Conservation (phyloP, 225 moss, liverwort and hornwort genomes). For the Polytrichum formosum region DNA sequence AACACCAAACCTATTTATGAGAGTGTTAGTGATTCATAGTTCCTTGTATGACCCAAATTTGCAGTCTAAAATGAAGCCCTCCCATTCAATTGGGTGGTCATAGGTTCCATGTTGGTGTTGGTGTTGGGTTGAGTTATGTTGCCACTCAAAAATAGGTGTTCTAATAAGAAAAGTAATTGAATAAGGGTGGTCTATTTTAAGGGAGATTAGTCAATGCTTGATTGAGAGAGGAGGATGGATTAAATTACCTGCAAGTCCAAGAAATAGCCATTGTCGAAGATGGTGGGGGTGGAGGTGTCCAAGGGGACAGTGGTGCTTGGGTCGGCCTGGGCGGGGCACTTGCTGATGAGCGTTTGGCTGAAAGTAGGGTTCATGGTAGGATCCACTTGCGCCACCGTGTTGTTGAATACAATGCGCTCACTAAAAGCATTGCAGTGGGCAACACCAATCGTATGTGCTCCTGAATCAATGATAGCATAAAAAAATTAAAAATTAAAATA, state of each 20-base stretch:
- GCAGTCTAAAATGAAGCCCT: too few species aligned
- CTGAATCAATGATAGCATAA: slow-evolving; percentile 10
- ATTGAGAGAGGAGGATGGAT: not conserved
- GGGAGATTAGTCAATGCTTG: not conserved
- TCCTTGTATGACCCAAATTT: too few species aligned
- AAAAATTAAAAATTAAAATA: too few species aligned
- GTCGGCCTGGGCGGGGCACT: slow-evolving; percentile 10
- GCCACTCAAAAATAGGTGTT: too few species aligned
- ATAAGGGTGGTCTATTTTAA: too few species aligned
- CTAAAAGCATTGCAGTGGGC: slow-evolving; percentile 32
- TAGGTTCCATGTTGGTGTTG: too few species aligned
- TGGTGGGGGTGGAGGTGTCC: slow-evolving; percentile 14
- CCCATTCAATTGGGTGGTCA: too few species aligned
- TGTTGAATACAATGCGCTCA: slow-evolving; percentile 8
- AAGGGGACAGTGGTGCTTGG: slow-evolving; percentile 12
- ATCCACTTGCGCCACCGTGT: slow-evolving; percentile 10
- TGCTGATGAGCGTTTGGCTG: slow-evolving; percentile 6
- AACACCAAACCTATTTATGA: too few species aligned
- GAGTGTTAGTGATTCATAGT: too few species aligned
- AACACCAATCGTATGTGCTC: slow-evolving; percentile 40
- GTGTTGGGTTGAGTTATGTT: too few species aligned
- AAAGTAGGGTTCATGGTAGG: slow-evolving; percentile 15
- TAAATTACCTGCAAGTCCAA: slow-evolving; percentile 6
- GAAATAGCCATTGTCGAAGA: slow-evolving; percentile 16
- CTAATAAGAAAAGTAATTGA: too few species aligned